Percentiles rank a stretch among this genome's conserved stretches.
These are phyloP conservation scores for Amanita molliuscula DNA, from an alignment of 768 basidiomycete species.

Conservation along the genomic window DNA sequence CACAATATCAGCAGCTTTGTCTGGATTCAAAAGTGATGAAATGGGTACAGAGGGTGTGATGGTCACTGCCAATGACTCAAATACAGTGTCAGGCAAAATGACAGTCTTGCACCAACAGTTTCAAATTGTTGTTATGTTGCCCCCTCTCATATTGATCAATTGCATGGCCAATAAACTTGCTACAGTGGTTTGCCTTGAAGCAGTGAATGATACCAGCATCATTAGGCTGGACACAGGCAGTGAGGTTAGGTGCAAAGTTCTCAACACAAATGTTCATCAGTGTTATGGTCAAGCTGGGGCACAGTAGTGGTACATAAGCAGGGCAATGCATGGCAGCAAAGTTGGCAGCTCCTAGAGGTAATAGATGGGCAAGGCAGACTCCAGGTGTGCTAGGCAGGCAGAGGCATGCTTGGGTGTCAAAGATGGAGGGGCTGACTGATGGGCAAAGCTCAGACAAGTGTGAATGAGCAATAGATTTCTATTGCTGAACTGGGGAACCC, in stretches of 20 bases:
- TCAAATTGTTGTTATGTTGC: neutral
- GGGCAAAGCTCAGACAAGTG: too few species aligned
- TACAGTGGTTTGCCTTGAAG: slow-evolving; percentile 25
- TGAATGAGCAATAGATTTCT: too few species aligned
- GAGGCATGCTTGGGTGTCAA: too few species aligned
- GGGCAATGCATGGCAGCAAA: too few species aligned
- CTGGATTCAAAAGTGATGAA: neutral
- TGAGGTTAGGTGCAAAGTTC: slow-evolving; percentile 26
- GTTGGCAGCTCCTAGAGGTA: too few species aligned
- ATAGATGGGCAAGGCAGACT: too few species aligned
- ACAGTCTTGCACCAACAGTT: neutral
- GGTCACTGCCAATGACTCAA: neutral
- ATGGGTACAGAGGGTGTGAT: neutral
- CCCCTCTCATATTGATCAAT: neutral
- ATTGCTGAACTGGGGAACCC: too few species aligned
- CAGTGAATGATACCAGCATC: slow-evolving; percentile 25
- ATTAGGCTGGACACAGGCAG: slow-evolving; percentile 23
- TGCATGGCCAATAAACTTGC: slow-evolving; percentile 13
- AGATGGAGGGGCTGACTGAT: too few species aligned
- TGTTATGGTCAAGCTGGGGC: too few species aligned
- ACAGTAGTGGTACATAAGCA: too few species aligned
- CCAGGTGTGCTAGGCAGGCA: too few species aligned
- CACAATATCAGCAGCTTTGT: too few species aligned
- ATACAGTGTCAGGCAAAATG: neutral
- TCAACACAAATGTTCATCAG: slow-evolving; percentile 14